Evolutionary conservation across 2,329 filamentous ascomycete genomes (phyloP), one percentile per base, ranked within the genome.

Genomic region (Cladophialophora carrionii): DNA sequence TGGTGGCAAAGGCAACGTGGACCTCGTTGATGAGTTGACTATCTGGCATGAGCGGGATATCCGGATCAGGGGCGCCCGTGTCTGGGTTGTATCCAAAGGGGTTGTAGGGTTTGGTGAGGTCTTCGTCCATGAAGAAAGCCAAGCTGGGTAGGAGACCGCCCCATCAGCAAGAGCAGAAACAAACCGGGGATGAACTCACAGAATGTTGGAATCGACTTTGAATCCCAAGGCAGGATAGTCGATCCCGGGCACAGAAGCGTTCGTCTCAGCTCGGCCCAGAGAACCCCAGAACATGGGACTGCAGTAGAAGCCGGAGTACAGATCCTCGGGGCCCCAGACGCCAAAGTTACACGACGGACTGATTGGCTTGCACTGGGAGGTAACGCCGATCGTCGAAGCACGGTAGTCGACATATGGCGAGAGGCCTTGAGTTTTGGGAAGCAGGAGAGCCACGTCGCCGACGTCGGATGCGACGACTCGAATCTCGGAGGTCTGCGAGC

Each of bases 321-420:
- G 1, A 57, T 57, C 59, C 14, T 31, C 32, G 1, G 58, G 34
- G 4, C 63, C 63, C 57, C 58, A 65, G 32, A 37, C 24, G 2
- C 14, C 26, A 17, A 65, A 52, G 20, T 65, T 62, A 32, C 63
- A 65, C 22, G n/a, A 43, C 31, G 53, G 43, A 43, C 49, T 65
- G 46, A 65, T 58, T 5, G 63, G 58, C 46, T 62, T 62, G 32
- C 63, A 65, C 22, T 52, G 10, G n/a, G 63, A 58, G 6, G 52
- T 26, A 26, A 65, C n/a, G n/a, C 63, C 63, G 9, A 65, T 65
- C 14, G 63, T 65, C 12, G 63, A 65, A 24, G 63, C 53, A 14
- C 59, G 57, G 43, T 48, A 65, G 46, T 65, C 63, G 22, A 49
- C 31, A 34, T 34, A 57, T 9, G 31, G 52, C 1, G 63, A 57